phyloP scores from a whole-genome alignment of 2,329 filamentous ascomycete species.

The Epichloe gansuensis region DNA sequence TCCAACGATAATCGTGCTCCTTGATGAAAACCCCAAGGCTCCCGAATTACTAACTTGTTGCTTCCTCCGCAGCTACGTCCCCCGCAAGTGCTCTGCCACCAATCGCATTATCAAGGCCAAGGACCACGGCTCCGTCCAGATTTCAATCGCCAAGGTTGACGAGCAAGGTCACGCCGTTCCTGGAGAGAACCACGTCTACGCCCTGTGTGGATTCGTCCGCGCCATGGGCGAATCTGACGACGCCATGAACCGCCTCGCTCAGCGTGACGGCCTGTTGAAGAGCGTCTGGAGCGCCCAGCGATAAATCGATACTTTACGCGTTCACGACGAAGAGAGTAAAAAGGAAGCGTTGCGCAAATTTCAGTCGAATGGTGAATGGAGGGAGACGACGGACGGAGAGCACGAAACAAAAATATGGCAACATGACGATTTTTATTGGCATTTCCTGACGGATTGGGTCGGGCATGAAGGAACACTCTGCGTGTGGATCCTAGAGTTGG shows the following conservation, averaged over 20 bases:
- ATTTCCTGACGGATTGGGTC: constrained; percentile 18
- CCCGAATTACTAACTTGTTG: constrained; percentile 15
- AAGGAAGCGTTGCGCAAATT: constrained; percentile 5
- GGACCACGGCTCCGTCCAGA: constrained; percentile 97
- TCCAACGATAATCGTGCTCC: constrained; percentile 6
- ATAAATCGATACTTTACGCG: constrained; percentile 28
- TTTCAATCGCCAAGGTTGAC: constrained; percentile 95
- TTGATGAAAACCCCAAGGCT: background rate
- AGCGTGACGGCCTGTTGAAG: constrained; percentile 95
- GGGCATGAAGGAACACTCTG: constrained; percentile 17
- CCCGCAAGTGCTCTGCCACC: constrained; percentile 96
- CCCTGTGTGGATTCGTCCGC: constrained; percentile 93
- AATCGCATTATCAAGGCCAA: constrained; percentile 99
- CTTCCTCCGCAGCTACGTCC: constrained; percentile 61
- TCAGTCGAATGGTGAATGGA: constrained; percentile 1
- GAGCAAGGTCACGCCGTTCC: constrained; percentile 91
- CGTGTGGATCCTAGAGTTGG: constrained; percentile 27
- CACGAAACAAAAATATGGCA: constrained; percentile 1
- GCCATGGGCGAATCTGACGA: constrained; percentile 98
- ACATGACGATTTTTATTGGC: constrained; percentile 7
- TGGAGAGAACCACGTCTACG: constrained; percentile 95
- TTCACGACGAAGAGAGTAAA: constrained; percentile 4
- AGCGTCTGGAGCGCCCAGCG: constrained; percentile 76
- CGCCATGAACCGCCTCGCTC: constrained; percentile 84
- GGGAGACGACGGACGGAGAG: background rate